These are phyloP conservation scores for Thamnidium elegans DNA, from an alignment of 192 early-diverging fungal species.

Conservation along the genomic window DNA sequence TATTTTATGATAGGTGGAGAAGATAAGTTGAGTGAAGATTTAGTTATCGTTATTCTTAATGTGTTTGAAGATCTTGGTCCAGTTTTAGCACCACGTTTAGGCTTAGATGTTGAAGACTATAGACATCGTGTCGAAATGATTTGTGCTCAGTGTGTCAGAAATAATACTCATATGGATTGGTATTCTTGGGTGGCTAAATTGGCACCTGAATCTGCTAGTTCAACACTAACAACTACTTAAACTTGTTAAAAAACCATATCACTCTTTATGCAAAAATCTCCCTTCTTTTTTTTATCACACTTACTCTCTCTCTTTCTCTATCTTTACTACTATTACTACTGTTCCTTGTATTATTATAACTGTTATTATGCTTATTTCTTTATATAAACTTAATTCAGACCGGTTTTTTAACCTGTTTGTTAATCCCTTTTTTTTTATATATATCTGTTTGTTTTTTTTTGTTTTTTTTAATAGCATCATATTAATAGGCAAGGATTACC, in stretches of 20 bases:
- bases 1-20: background rate
- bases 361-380: too few relatives aligned
- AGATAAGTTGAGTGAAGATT: constrained; percentile 13
- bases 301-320: background rate
- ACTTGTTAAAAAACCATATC: background rate
- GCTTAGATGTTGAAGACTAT: constrained; percentile 15
- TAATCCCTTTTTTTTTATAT: too few relatives aligned
- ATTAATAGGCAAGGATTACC: too few relatives aligned
- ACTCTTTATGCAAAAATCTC: background rate
- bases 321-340: too few relatives aligned
- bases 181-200: constrained; percentile 3
- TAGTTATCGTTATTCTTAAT: constrained; percentile 4
- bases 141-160: constrained; percentile 19
- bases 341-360: too few relatives aligned
- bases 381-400: constrained; percentile 3
- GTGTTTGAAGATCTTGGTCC: constrained; percentile 3
- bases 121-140: constrained; percentile 19
- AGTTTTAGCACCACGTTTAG: constrained; percentile 14
- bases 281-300: background rate
- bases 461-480: too few relatives aligned
- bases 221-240: too few relatives aligned
- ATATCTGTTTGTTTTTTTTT: too few relatives aligned
- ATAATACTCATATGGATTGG: constrained; percentile 15
- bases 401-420: background rate
- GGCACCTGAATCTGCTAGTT: background rate